Conservation (phyloP, 2,329 filamentous ascomycete genomes). For the Colletotrichum sp. region DNA sequence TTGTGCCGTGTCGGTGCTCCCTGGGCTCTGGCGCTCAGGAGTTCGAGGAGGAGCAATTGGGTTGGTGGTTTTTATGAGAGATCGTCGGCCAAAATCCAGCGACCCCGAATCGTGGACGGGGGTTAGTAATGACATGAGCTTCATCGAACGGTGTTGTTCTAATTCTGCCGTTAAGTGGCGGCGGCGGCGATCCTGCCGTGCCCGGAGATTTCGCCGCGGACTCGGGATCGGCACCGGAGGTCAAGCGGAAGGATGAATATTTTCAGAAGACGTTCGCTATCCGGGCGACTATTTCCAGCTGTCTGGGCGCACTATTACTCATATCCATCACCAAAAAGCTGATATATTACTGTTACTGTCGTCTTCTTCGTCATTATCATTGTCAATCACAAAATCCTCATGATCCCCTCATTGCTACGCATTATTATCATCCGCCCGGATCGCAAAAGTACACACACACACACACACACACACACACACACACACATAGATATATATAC, state of each 20-base stretch:
- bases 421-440: too few species aligned
- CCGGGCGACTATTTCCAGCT: too few species aligned
- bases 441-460: too few species aligned
- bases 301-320: too few species aligned
- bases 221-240: not conserved
- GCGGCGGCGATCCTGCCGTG: not conserved
- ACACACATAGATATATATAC: too few species aligned
- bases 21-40: not conserved
- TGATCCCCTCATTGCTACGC: too few species aligned
- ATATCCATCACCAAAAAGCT: too few species aligned
- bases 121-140: not conserved
- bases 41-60: not conserved
- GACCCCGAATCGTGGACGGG: not conserved
- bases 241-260: not conserved
- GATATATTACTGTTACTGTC: too few species aligned
- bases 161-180: fast-evolving
- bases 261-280: fast-evolving
- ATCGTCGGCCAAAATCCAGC: not conserved
- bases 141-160: not conserved
- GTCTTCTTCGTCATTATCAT: too few species aligned
- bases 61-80: not conserved
- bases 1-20: not conserved
- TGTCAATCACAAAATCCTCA: too few species aligned
- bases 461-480: too few species aligned
- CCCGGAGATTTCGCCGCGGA: not conserved